Evolutionary conservation across 768 basidiomycete species (phyloP), one percentile per base, ranked within the genome.

Genomic region (Mycena crocata): DNA sequence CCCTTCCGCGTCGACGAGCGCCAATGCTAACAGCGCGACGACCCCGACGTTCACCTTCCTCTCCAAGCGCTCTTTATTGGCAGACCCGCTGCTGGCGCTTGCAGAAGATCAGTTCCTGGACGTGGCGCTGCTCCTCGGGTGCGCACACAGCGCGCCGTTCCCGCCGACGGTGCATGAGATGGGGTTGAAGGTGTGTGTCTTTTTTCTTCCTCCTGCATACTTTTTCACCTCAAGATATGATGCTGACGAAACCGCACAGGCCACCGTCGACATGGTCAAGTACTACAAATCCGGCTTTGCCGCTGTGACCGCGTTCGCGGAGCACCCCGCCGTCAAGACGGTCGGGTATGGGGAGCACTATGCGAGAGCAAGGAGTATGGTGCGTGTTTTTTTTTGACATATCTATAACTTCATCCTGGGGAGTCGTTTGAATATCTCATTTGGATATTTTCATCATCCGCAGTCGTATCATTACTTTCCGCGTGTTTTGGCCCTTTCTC

Each of bases 101-200:
- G 83, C 78, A 46, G 90, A 95, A 71, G 96, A 98, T 75, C 96
- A 98, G 75, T 97, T 99, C 80, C 89, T 99, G 70, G 98, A 99
- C 78, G 87, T 96, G 67, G 92, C 90, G 26, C 92, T 99, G 72
- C 87, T 99, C 61, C 89, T 97, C 39, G 98, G 98, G 19, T 96
- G 92, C 69, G 93, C 96, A 32, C 86, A 85, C 64, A 90, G 92
- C 0, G 84, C 88, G 1, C 86, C 93, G 0, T 95, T 95, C 82
- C 93, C 94, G 10, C 92, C 93, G 13, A 92, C 89, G 37, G 82
- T 89, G 55, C 92, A 94, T 76, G 93, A 94, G 66, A 89, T 92
- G 74, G 91, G 89, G 0, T 79, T 95, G 62, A 94, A 94, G 69
- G 68, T 68, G n/a, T 13, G 57, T 59, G n/a, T 21, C 19, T 19